phyloP scores from a whole-genome alignment of 768 basidiomycete species.

The Auricularia sp. region DNA sequence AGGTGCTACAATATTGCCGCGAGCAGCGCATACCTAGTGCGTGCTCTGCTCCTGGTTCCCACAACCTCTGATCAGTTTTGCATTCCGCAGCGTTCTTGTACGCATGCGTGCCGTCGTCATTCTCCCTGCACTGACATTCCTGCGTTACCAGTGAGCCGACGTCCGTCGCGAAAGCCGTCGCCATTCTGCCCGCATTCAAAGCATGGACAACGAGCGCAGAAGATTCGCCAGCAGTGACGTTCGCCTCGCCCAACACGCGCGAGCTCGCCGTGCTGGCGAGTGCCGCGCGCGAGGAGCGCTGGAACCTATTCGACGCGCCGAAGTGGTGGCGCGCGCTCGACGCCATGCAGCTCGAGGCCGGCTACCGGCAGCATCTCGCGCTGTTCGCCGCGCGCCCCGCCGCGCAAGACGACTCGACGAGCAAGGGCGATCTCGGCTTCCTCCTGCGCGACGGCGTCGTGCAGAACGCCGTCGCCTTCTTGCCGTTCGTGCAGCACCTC shows the following conservation, averaged over 20 bases:
- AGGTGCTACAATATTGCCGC: slow-evolving; percentile 43
- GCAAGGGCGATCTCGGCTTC: slow-evolving; percentile 43
- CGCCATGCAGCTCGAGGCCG: slow-evolving; percentile 50
- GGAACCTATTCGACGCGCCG: slow-evolving; percentile 39
- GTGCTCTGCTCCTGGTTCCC: slow-evolving; percentile 14
- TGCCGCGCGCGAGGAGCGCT: slow-evolving; percentile 30
- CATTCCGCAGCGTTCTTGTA: slow-evolving; percentile 79
- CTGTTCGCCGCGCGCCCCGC: slow-evolving; percentile 41
- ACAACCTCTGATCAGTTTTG: not conserved
- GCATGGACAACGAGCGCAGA: slow-evolving; percentile 20
- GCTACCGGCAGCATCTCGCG: slow-evolving; percentile 57
- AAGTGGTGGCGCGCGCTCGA: slow-evolving; percentile 61
- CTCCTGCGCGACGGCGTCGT: slow-evolving; percentile 59
- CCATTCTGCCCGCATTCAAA: slow-evolving; percentile 49
- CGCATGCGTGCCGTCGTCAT: slow-evolving; percentile 16
- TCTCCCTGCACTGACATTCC: slow-evolving; percentile 2
- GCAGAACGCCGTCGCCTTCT: slow-evolving; percentile 70
- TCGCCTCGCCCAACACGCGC: slow-evolving; percentile 74
- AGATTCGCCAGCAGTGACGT: slow-evolving; percentile 43
- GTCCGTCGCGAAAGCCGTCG: slow-evolving; percentile 67
- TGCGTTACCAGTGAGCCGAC: slow-evolving; percentile 71
- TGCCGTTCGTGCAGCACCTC: slow-evolving; percentile 77
- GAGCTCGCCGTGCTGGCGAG: slow-evolving; percentile 48
- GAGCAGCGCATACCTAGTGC: slow-evolving; percentile 42
- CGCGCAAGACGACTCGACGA: slow-evolving; percentile 26